These are phyloP conservation scores for Ballota nigra DNA, from an alignment of 257 asterid species.

Conservation along the genomic window DNA sequence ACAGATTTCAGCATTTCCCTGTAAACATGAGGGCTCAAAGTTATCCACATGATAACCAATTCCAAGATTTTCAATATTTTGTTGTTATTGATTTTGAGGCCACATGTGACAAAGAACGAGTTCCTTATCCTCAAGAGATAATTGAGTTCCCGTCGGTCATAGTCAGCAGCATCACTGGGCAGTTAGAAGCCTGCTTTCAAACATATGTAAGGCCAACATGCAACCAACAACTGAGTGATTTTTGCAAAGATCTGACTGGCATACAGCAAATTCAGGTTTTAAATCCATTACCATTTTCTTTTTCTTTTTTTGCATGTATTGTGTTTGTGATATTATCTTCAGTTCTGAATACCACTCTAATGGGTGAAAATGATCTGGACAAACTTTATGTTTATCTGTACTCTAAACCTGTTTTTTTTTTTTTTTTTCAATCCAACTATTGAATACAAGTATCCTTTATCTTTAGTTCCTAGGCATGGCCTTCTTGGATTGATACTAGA, in stretches of 20 bases:
- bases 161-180: constrained; percentile 72
- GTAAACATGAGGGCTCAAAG: constrained; percentile 46
- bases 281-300: constrained; percentile 7
- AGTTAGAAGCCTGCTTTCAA: constrained; percentile 73
- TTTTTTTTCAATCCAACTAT: neutral
- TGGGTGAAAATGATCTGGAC: neutral
- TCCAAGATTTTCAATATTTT: constrained; percentile 75
- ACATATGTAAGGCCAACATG: constrained; percentile 82
- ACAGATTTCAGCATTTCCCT: constrained; percentile 50
- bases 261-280: constrained; percentile 77
- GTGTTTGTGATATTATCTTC: neutral
- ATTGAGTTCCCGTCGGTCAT: constrained; percentile 90
- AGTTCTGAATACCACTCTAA: neutral
- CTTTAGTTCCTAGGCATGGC: neutral
- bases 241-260: constrained; percentile 88
- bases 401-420: constrained; percentile 4
- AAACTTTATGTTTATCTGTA: neutral
- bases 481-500: constrained; percentile 55
- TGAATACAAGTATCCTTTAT: neutral
- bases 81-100: constrained; percentile 91
- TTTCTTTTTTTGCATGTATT: neutral
- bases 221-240: constrained; percentile 67
- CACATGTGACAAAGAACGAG: constrained; percentile 75
- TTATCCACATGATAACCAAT: constrained; percentile 47
- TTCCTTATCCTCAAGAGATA: constrained; percentile 86